Evolutionary conservation across 768 basidiomycete genomes (phyloP), one percentile per base, ranked within the genome.

Genomic region (Leccinum longicurvipes): DNA sequence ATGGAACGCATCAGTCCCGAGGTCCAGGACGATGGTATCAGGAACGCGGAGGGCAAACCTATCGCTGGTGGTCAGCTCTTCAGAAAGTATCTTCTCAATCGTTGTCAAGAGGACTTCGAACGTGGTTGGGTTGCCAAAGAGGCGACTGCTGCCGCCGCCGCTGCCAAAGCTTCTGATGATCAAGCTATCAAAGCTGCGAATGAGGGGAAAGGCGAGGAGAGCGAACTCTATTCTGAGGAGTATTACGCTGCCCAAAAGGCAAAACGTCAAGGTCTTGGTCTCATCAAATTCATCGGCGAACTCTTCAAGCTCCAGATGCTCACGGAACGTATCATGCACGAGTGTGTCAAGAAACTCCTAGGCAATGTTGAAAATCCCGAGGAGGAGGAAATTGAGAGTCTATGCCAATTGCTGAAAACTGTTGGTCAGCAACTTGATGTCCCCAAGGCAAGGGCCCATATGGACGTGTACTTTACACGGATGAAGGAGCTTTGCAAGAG

Each of bases 261-360:
- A 41, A 98, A 98, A 77, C 91, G 95, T 58, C 91, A 92, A 60
- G 95, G 96, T 72, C 86, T 98, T 12, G 93, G 96, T 78, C 82
- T 99, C 63, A 93, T 98, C 77, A 92, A 91, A 73, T 95, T 99
- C 76, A 98, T 98, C 60, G 95, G 96, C 60, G 96, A 99, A 75
- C 78, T 98, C 53, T 99, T 93, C 87, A 98, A 98, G 77, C 79
- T 99, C n/a, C 90, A 92, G 75, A 97, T 98, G 93, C 78, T 98
- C 53, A 94, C 93, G 47, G 93, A 94, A 76, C 87, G 93, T 63
- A 96, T 98, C 76, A 99, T 98, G 91, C 91, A 94, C 77, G 91
- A 93, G 73, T 99, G 96, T 79, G 86, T 98, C 69, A 93, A 93
- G 82, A 94, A 96, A 75, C 82, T 98, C 12, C 79, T 98, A 12